These are phyloP conservation scores for Plantago coronopus DNA, from an alignment of 305 asterid species.

Conservation along the genomic window DNA sequence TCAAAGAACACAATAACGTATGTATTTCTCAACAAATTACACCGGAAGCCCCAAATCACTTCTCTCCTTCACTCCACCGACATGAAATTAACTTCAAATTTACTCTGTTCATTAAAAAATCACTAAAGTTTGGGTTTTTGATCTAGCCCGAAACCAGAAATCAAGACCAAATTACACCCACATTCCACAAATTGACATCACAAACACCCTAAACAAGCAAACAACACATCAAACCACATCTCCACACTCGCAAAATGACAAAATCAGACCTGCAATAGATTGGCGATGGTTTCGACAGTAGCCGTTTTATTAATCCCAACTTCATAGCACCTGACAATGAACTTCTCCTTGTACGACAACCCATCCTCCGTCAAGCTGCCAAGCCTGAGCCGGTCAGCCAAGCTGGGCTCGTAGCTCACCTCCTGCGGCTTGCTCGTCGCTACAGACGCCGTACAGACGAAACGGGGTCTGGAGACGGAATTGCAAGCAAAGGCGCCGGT, in stretches of 20 bases:
- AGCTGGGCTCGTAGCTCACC: slow-evolving; percentile 2
- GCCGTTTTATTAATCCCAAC: slow-evolving; percentile 61
- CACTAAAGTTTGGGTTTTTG: no score
- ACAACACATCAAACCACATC: no score
- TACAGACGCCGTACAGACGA: not conserved
- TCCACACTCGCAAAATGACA: not conserved
- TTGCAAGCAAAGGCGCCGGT: not conserved
- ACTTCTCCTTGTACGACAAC: slow-evolving; percentile 56
- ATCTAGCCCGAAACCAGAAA: not conserved
- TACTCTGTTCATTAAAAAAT: no score
- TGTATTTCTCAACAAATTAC: no score
- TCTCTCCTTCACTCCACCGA: no score
- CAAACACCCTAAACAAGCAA: slow-evolving; percentile 16
- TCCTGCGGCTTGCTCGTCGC: not conserved
- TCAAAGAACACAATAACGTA: no score
- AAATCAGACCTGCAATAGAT: slow-evolving; percentile 52
- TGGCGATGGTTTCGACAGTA: slow-evolving; percentile 62
- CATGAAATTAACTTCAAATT: no score
- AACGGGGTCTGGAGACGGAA: not conserved
- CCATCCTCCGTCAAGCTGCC: slow-evolving; percentile 45
- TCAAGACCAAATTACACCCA: not conserved
- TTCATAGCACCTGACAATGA: slow-evolving; percentile 59
- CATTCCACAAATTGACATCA: not conserved
- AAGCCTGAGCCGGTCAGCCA: slow-evolving; percentile 8
- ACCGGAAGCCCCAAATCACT: no score